Evolutionary conservation across 306 rosid genomes (phyloP), one percentile per base, ranked within the genome.

Genomic region (Cotoneaster glaucophyllus): DNA sequence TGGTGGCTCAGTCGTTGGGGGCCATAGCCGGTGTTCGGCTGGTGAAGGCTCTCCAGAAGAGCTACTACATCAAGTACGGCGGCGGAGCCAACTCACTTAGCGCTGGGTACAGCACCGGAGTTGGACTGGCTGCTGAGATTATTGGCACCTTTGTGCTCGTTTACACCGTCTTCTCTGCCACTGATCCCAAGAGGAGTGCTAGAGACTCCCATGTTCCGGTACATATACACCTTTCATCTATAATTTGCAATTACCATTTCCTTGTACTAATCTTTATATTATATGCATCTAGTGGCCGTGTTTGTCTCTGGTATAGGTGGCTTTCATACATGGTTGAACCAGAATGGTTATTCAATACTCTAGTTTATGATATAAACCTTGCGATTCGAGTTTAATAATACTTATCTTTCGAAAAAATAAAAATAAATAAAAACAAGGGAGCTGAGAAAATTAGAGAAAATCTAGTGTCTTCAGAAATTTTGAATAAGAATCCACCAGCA

Each of bases 201-300:
- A 85, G 97, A 76, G 98, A 94, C 74, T 94, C 98, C 34, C 96
- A 94, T 68, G 95, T 94, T 32, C 98, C 98, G 77, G 98, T 94
- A 82, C 6, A 69, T 8, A 78, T 4, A 64, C 4, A 43, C 24
- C 57, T 31, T 65, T 53, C 59, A 54, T 21, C 21, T 15, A 13
- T 11, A 44, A n/a, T n/a, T 9, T 28, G 6, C 22, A 29, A 7
- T 28, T 4, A 29, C 39, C 57, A 9, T 39, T 9, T 34, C 4
- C 24, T 11, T 45, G 17, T 45, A 12, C 17, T 45, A 14, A 45
- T 10, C 13, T 45, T 45, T 10, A 10, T 11, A 14, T 12, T 45
- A 3, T 12, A 45, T 45, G 14, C 17, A 45, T 45, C 52, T 11
- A 11, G 0, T 10, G 14, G 15, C 15, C 2, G 11, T 45, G 17